These are phyloP conservation scores for Plasmodium cynomolgi DNA, from an alignment of 169 alveolate genomes.

Conservation along the genomic window DNA sequence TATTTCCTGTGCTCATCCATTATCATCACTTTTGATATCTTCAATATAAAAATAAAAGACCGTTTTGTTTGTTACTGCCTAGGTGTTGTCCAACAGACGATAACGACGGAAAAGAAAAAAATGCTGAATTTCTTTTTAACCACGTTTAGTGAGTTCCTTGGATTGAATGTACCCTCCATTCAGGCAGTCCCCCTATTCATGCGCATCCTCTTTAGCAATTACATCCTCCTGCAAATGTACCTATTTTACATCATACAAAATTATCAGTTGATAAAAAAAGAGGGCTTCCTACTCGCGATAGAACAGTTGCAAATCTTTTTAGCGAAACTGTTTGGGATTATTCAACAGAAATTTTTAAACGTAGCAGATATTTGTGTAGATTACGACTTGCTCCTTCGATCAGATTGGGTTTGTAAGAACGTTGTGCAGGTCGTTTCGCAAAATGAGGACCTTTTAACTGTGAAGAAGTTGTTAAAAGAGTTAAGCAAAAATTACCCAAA, in stretches of 20 bases:
- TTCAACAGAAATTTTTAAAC: slow-evolving; percentile 23
- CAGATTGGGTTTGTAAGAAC: slow-evolving; percentile 43
- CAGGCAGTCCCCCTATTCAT: slow-evolving; percentile 21
- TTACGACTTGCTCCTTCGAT: slow-evolving; percentile 40
- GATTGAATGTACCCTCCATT: slow-evolving; percentile 4
- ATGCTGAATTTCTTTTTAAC: slow-evolving; percentile 20
- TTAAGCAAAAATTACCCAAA: slow-evolving; percentile 12
- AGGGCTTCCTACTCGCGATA: not conserved
- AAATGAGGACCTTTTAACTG: slow-evolving; percentile 23
- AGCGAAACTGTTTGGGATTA: slow-evolving; percentile 34
- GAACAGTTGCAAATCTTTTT: slow-evolving; percentile 29
- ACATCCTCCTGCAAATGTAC: slow-evolving; percentile 68
- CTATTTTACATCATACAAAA: slow-evolving; percentile 35
- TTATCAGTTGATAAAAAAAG: slow-evolving; percentile 16
- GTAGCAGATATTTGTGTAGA: slow-evolving; percentile 45
- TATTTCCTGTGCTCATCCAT: slow-evolving; percentile 43
- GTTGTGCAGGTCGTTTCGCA: slow-evolving; percentile 17
- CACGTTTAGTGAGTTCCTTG: slow-evolving; percentile 61
- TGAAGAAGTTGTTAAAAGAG: slow-evolving; percentile 29
- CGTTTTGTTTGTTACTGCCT: slow-evolving; percentile 35
- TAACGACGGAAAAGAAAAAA: slow-evolving; percentile 42
- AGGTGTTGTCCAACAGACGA: slow-evolving; percentile 20
- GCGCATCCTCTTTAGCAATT: slow-evolving; percentile 47
- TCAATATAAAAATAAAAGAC: slow-evolving; percentile 50
- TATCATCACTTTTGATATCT: slow-evolving; percentile 56